Conservation (phyloP, 768 basidiomycete genomes). For the Lactarius quietus region DNA sequence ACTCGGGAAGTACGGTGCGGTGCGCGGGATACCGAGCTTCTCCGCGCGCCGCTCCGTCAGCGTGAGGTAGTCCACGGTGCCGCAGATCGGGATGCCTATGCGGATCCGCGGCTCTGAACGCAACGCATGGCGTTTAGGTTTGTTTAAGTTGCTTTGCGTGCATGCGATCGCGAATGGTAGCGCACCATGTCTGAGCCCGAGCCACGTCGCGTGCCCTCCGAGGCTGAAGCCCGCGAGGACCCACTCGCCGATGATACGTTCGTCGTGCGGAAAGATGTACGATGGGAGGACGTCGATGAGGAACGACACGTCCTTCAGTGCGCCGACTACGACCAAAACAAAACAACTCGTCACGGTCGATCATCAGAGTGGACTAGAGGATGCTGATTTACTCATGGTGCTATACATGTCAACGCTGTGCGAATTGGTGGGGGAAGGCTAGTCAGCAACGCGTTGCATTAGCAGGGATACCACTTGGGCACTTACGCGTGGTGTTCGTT, state of each 20-base stretch:
- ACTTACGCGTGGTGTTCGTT: slow-evolving; percentile 46
- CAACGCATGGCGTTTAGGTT: neutral
- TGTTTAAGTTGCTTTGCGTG: no score
- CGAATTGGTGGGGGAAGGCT: slow-evolving; percentile 20
- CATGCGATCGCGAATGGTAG: slow-evolving; percentile 19
- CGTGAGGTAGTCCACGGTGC: slow-evolving; percentile 64
- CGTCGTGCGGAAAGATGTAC: slow-evolving; percentile 66
- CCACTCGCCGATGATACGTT: slow-evolving; percentile 63
- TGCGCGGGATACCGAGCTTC: slow-evolving; percentile 40
- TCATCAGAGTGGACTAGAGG: neutral
- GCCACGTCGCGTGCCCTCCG: slow-evolving; percentile 84
- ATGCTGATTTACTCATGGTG: slow-evolving; percentile 37
- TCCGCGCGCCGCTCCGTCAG: slow-evolving; percentile 58
- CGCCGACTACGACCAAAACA: slow-evolving; percentile 45
- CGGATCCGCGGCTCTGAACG: slow-evolving; percentile 40
- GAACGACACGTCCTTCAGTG: slow-evolving; percentile 72
- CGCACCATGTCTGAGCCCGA: slow-evolving; percentile 52
- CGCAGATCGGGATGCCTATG: slow-evolving; percentile 47
- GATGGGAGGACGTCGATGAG: slow-evolving; percentile 76
- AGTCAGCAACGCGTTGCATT: slow-evolving; percentile 9
- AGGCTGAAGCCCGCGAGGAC: slow-evolving; percentile 73
- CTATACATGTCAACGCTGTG: slow-evolving; percentile 47
- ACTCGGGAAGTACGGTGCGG: slow-evolving; percentile 56
- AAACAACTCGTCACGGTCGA: neutral
- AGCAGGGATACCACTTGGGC: neutral